Evolutionary conservation across 352 stramenopile species (phyloP).

Genomic region (Lagenidium sp.): DNA sequence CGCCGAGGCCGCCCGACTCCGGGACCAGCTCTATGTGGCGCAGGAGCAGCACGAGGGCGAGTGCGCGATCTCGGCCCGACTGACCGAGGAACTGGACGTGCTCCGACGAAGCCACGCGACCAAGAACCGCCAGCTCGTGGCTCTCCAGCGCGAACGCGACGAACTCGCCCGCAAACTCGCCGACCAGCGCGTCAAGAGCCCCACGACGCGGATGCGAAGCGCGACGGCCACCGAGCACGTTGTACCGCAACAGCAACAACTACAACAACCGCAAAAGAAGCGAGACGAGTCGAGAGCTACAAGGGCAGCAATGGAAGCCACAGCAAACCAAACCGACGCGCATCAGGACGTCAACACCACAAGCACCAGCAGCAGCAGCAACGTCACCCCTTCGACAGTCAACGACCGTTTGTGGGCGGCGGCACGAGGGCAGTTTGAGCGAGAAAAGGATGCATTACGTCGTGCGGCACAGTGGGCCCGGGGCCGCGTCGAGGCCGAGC

Average conservation of each 20-base stretch:
- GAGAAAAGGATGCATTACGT: too few species aligned
- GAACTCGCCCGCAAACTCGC: constrained; percentile 7
- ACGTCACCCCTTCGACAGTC: not conserved
- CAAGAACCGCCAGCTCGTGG: constrained; percentile 6
- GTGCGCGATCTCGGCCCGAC: not conserved
- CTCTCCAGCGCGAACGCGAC: constrained; percentile 7
- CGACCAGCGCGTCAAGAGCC: too few species aligned
- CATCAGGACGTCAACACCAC: too few species aligned
- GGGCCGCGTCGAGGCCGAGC: too few species aligned
- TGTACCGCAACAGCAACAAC: not conserved
- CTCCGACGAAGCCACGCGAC: constrained; percentile 1
- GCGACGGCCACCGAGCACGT: too few species aligned
- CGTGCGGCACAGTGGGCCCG: too few species aligned
- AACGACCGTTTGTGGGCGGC: too few species aligned
- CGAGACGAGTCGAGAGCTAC: not conserved
- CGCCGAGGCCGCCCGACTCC: not conserved
- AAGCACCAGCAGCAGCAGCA: constrained; percentile 7
- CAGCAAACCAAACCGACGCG: too few species aligned
- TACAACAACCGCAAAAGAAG: not conserved
- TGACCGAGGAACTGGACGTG: not conserved
- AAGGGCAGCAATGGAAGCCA: too few species aligned
- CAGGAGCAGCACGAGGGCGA: constrained; percentile 8
- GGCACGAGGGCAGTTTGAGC: not conserved
- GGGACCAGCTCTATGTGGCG: constrained; percentile 8
- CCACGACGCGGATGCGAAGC: too few species aligned